Evolutionary conservation across 805 yeast genomes (phyloP), one percentile per base, ranked within the genome.

Genomic region (Saturnispora diversa): DNA sequence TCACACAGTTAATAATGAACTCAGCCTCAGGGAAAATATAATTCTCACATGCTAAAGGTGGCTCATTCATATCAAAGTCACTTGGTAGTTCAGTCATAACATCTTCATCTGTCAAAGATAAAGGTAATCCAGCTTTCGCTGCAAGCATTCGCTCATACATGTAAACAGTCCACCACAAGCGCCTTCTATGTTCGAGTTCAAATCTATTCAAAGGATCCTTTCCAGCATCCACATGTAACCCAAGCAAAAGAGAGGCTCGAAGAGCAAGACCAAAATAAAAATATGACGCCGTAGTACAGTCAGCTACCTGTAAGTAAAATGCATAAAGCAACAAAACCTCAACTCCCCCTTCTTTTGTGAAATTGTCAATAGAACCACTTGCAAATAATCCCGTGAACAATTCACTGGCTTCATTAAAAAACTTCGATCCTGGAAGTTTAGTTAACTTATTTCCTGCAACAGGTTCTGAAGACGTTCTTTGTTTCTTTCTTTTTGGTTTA

Each of bases 201-300:
- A 68, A 72, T 25, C 76, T 53, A 47, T 68, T 69, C 35, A 73
- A 50, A 22, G 64, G 58, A 46, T 77, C 85, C 50, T 76, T 75
- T 44, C 81, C 88, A 6, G 85, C 79, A 60, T 83, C 92, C 2
- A 83, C 92, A 56, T 83, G 94, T 77, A 81, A 72, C 2, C 94
- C 94, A 20, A 82, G 58, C 35, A 82, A 75, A 40, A 83, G 63
- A 6, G 86, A 77, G 0, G 88, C 77, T 43, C 88, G 65, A 27
- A 83, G 57, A 0, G 90, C 90, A 44, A 79, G 68, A 3, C 88
- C 88, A 59, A 83, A 80, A 58, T 82, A 83, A 52, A 83, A 80
- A 51, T 83, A 83, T 3, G 88, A 80, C 1, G 88, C 83, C 6
- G 82, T 79, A 1, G 88, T 83, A 53, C 87, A 80, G 54, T 83